phyloP scores from a whole-genome alignment of 73 alveolate species.

The Effrenium voratum region DNA sequence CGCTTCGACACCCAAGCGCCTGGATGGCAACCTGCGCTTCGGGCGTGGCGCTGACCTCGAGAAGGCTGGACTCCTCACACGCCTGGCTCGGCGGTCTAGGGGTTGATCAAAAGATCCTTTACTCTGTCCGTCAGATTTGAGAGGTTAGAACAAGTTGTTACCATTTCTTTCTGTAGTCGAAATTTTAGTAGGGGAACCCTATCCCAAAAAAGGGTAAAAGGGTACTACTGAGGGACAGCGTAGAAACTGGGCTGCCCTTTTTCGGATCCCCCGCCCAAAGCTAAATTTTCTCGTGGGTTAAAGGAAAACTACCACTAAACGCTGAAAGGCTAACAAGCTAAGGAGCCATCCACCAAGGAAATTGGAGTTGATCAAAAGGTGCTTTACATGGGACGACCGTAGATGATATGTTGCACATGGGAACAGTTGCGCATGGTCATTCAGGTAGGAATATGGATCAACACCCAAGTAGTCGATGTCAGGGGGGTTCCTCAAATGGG shows the following conservation, averaged over 20 bases:
- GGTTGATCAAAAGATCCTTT: neutral
- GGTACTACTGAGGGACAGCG: neutral
- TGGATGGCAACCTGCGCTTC: slow-evolving; percentile 54
- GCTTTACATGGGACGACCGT: neutral
- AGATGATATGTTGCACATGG: neutral
- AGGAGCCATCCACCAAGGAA: too few relatives aligned
- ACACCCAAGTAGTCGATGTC: neutral
- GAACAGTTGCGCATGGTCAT: neutral
- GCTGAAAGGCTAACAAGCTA: too few relatives aligned
- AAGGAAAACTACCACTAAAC: too few relatives aligned
- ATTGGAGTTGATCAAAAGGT: neutral
- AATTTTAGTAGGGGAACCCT: neutral
- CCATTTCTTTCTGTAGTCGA: neutral
- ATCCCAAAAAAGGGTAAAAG: too few relatives aligned
- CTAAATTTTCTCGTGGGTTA: neutral
- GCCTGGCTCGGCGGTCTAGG: slow-evolving; percentile 4
- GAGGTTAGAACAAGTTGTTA: neutral
- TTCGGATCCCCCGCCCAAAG: neutral
- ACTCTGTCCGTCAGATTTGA: neutral
- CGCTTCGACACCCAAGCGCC: too few relatives aligned
- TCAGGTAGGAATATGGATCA: neutral
- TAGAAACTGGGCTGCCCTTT: neutral
- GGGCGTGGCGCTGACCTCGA: slow-evolving; percentile 41
- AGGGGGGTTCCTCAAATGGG: too few relatives aligned
- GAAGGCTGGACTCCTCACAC: slow-evolving; percentile 35